These are phyloP conservation scores for Clarireedia monteithiana DNA, from an alignment of 2,329 filamentous ascomycete genomes.

Conservation along the genomic window DNA sequence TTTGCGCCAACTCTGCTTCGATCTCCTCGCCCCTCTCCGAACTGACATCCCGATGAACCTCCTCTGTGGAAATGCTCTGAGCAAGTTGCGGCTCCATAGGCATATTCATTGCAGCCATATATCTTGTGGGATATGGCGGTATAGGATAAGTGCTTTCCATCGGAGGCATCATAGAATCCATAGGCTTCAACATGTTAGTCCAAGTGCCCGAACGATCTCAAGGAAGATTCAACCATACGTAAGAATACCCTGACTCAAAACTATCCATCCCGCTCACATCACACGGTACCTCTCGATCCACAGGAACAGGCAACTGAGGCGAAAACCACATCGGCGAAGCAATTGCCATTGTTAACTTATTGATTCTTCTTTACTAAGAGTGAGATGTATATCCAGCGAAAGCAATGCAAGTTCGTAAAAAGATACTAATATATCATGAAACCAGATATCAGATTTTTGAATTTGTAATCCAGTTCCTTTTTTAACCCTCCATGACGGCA, in stretches of 20 bases:
- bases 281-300: slow-evolving; percentile 4
- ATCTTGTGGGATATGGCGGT: slow-evolving; percentile 4
- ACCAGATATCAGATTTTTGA: neutral
- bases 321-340: slow-evolving; percentile 5
- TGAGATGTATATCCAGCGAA: neutral
- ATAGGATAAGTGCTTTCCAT: slow-evolving; percentile 1
- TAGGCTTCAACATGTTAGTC: neutral
- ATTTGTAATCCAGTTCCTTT: neutral
- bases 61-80: slow-evolving; percentile 1
- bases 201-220: neutral
- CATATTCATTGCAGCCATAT: neutral
- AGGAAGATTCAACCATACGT: slow-evolving; percentile 2
- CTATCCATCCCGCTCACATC: neutral
- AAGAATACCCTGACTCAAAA: slow-evolving; percentile 1
- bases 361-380: neutral
- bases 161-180: neutral
- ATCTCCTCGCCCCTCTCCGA: slow-evolving; percentile 2
- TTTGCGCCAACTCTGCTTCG: neutral
- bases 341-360: slow-evolving; percentile 2
- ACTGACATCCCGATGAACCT: neutral
- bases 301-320: neutral
- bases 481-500: neutral
- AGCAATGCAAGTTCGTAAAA: neutral
- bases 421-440: neutral
- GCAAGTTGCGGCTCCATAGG: neutral